These are phyloP conservation scores for Epichloe brachyelytri DNA, from an alignment of 2,329 filamentous ascomycete genomes.

Conservation along the genomic window DNA sequence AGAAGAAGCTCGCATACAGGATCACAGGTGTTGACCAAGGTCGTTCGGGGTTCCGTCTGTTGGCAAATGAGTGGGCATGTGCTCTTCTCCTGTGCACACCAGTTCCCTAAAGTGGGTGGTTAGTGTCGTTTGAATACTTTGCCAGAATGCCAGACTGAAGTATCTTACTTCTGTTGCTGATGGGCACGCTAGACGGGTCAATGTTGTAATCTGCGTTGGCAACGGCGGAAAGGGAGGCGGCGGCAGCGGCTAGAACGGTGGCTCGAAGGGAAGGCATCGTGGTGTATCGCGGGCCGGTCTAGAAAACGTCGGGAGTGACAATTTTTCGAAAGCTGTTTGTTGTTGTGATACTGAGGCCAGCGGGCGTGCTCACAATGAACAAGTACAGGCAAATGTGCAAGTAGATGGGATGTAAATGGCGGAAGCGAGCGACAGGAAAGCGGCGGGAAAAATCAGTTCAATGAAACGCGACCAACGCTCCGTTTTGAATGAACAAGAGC, in stretches of 20 bases:
- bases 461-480: background rate
- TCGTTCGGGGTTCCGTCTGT: conserved; percentile 39
- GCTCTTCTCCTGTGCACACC: conserved; percentile 51
- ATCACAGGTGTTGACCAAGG: conserved; percentile 53
- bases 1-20: conserved; percentile 30
- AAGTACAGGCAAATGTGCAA: background rate
- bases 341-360: background rate
- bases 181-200: conserved; percentile 45
- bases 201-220: conserved; percentile 48
- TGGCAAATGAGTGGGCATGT: conserved; percentile 63
- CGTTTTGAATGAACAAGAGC: background rate
- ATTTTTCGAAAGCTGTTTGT: background rate
- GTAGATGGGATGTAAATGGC: background rate
- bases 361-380: background rate
- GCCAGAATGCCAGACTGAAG: background rate
- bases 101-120: conserved; percentile 31
- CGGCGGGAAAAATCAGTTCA: background rate
- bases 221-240: conserved; percentile 33
- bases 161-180: conserved; percentile 37
- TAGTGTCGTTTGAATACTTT: conserved; percentile 8
- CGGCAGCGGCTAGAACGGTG: conserved; percentile 39
- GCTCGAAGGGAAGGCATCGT: conserved; percentile 44
- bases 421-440: background rate
- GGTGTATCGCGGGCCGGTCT: background rate
- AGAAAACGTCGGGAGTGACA: background rate